Evolutionary conservation across 257 asterid genomes (phyloP).

Genomic region (Nicotiana paniculata): DNA sequence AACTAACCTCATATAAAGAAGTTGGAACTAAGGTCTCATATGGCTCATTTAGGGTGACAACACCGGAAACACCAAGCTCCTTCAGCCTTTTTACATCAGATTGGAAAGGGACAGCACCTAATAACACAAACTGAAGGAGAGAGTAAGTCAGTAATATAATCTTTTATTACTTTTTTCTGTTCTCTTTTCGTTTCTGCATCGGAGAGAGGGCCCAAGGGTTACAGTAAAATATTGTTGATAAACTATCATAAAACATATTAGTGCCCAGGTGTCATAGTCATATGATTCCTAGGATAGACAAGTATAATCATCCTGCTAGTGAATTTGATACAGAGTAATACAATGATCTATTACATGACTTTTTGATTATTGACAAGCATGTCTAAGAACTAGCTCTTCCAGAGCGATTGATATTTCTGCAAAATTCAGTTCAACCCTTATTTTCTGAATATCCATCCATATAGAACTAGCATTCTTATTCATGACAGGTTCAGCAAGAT

Average conservation of each 20-base stretch:
- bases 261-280: neutral
- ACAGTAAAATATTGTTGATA: neutral
- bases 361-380: no score
- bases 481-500: neutral
- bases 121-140: conserved; percentile 38
- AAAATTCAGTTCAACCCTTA: neutral
- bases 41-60: conserved; percentile 52
- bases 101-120: conserved; percentile 62
- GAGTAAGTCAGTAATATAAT: conserved; percentile 1
- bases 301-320: neutral
- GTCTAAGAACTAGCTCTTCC: neutral
- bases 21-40: conserved; percentile 54
- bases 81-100: conserved; percentile 44
- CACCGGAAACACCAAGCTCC: conserved; percentile 49
- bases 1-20: conserved; percentile 40
- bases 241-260: neutral
- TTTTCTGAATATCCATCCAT: neutral
- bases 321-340: neutral
- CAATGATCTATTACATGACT: neutral
- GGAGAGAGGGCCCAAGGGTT: neutral
- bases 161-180: neutral
- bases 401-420: neutral
- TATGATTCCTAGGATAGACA: neutral
- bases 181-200: neutral
- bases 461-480: neutral